Percentiles rank a stretch among this genome's conserved stretches.
Conservation (phyloP, 2,329 filamentous ascomycete genomes). For the Escovopsis sp. region DNA sequence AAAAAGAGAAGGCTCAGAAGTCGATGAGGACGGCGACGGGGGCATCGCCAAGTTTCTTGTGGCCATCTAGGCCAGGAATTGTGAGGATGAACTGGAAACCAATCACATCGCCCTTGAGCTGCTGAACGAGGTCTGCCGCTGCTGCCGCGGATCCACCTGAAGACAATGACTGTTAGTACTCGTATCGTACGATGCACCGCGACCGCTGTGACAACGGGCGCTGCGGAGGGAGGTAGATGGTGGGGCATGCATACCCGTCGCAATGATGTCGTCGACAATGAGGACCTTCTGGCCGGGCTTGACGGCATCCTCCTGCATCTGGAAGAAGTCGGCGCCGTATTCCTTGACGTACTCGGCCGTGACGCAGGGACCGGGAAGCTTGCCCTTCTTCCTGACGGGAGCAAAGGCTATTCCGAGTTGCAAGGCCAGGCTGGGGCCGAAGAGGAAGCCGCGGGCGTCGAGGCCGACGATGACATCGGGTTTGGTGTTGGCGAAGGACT, state of each 20-base stretch:
- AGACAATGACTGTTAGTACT: neutral
- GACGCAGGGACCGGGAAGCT: conserved; percentile 79
- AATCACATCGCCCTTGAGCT: conserved; percentile 72
- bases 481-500: conserved; percentile 44
- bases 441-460: conserved; percentile 89
- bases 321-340: conserved; percentile 88
- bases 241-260: conserved; percentile 57
- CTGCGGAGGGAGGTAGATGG: neutral
- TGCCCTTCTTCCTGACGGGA: conserved; percentile 87
- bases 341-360: conserved; percentile 88
- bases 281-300: conserved; percentile 78
- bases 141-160: conserved; percentile 82
- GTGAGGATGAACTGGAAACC: conserved; percentile 95
- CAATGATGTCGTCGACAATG: conserved; percentile 95
- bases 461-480: conserved; percentile 88
- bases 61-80: conserved; percentile 82
- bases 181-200: neutral
- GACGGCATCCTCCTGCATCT: conserved; percentile 83
- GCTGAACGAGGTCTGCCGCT: conserved; percentile 70
- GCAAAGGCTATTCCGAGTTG: conserved; percentile 75
- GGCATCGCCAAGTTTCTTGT: conserved; percentile 66
- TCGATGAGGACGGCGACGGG: conserved; percentile 68
- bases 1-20: conserved; percentile 22
- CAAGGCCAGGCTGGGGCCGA: conserved; percentile 79
- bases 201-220: no score